Evolutionary conservation across 805 yeast species (phyloP), one percentile per base, ranked within the genome.

Genomic region (Saccharomyces cerevisiae): DNA sequence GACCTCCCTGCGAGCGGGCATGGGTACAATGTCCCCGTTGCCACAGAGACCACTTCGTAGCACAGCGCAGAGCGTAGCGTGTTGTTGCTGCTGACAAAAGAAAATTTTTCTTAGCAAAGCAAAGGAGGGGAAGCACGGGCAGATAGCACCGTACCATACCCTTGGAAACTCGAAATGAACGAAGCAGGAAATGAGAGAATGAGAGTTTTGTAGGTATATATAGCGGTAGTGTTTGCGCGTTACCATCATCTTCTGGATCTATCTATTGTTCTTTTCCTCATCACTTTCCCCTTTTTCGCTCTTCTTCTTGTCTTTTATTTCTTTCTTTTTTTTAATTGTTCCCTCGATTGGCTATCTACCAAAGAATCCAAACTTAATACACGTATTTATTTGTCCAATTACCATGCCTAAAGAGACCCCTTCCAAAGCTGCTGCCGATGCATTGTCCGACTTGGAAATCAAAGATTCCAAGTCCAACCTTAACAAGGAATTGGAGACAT

Each of bases 361-460:
- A 36, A 36, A 17, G 24, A 36, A 17, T 17, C 43, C 43, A 36
- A 36, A 36, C 43, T 36, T 6, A 17, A 17, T 9, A 36, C 43
- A 17, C 41, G 22, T 21, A 36, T 21, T 36, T 22, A 27, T 27
- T 4, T 56, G 5, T n/a, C 36, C 36, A 13, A 31, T 31, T 36
- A 36, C 22, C 11, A 36, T 36, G 43, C 51, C 53, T 50, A 79
- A 82, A 72, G 83, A 83, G 78, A 87, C 96, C 21, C 89, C 89
- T 56, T 81, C 87, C 41, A 84, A 84, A 70, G 77, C 70, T 55
- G 76, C 87, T 54, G 87, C 88, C 48, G 70, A 69, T 55, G 84
- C 81, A 29, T 71, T 83, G 47, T 73, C 79, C 29, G 73, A 72
- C 64, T 74, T 84, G 53, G 83, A 80, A 60, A 68, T 83, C 51